Conservation (phyloP, 2,329 filamentous ascomycete genomes). For the Cytospora mali region DNA sequence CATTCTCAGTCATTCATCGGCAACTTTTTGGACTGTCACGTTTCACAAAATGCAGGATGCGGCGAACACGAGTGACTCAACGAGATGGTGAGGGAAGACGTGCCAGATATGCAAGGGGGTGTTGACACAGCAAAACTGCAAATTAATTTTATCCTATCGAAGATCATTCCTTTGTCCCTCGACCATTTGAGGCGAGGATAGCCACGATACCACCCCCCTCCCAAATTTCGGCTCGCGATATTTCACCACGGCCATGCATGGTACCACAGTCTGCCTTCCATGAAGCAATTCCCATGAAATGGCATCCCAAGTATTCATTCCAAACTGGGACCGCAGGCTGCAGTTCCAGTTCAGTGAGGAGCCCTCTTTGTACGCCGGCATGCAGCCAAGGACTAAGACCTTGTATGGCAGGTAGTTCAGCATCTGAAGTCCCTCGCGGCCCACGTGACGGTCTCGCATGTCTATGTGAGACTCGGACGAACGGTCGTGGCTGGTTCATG, state of each 20-base stretch:
- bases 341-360: constrained; percentile 4
- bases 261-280: neutral
- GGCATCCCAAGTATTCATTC: neutral
- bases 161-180: constrained; percentile 11
- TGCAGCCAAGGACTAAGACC: neutral
- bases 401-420: neutral
- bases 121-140: constrained; percentile 10
- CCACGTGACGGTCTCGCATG: neutral
- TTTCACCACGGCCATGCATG: neutral
- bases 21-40: neutral
- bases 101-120: neutral
- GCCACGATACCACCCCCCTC: neutral
- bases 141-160: constrained; percentile 3
- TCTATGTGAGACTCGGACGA: neutral
- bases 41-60: constrained; percentile 18
- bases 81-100: constrained; percentile 9
- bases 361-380: neutral
- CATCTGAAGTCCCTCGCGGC: neutral
- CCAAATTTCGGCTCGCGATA: constrained; percentile 1
- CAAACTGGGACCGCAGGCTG: neutral
- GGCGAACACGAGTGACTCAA: constrained; percentile 6
- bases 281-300: neutral
- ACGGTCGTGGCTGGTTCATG: neutral
- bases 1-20: neutral
- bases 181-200: constrained; percentile 1